phyloP scores from a whole-genome alignment of 2,329 filamentous ascomycete genomes.

The Talaromyces piceae region DNA sequence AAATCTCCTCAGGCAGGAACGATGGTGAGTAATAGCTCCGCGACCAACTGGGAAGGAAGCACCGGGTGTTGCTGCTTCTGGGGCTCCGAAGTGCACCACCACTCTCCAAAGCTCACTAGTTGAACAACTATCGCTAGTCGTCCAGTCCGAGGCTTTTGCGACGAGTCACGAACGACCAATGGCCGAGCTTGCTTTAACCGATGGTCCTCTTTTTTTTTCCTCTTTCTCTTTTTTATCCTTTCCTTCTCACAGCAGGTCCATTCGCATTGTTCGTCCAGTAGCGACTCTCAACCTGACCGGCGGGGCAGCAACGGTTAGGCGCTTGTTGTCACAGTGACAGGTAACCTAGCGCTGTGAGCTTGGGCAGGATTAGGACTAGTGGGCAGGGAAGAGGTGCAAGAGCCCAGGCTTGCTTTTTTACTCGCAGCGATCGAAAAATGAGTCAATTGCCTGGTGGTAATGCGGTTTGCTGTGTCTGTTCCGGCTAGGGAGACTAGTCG shows the following conservation, averaged over 20 bases:
- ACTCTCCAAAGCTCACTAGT: not conserved
- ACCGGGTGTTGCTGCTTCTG: not conserved
- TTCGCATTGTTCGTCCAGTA: not conserved
- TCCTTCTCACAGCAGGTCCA: not conserved
- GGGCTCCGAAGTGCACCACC: not conserved
- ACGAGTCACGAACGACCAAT: too few relatives aligned
- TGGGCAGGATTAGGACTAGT: not conserved
- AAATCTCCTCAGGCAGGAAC: constrained; percentile 10
- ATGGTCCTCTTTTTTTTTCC: not conserved
- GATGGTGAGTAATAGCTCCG: not conserved
- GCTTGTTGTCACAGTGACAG: constrained; percentile 13
- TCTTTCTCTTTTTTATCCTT: not conserved
- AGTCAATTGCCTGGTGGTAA: not conserved
- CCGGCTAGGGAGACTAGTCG: too few relatives aligned
- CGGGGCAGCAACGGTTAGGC: constrained; percentile 6
- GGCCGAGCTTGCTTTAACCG: not conserved
- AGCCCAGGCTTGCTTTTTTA: not conserved
- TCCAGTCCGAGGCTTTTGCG: too few relatives aligned
- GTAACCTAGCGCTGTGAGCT: constrained; percentile 5
- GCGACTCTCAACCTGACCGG: not conserved
- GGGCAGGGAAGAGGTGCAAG: not conserved
- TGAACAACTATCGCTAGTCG: too few relatives aligned
- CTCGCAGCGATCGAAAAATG: not conserved
- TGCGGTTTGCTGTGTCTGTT: too few relatives aligned
- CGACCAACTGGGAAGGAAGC: not conserved